Percentiles rank a stretch among this genome's conserved stretches.
Evolutionary conservation across 345 rosid species (phyloP).

Genomic region (Populus tremula): DNA sequence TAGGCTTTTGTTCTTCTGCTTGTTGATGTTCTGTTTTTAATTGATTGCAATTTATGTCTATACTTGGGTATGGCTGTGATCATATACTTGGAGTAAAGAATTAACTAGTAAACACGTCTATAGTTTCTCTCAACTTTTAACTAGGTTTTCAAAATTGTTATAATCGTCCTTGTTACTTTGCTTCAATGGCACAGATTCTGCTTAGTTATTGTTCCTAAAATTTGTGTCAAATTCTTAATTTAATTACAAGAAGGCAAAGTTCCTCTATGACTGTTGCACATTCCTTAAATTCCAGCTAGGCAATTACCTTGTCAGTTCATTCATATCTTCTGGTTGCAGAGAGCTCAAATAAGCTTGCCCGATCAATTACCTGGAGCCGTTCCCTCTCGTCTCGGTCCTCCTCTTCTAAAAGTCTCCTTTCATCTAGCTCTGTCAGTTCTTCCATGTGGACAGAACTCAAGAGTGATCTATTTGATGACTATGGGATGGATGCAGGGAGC

Average conservation of each 20-base stretch:
- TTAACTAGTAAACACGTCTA: background rate
- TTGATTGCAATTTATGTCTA: background rate
- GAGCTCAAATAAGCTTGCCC: slow-evolving; percentile 33
- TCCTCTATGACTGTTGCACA: background rate
- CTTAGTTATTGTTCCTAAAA: background rate
- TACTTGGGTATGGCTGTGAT: background rate
- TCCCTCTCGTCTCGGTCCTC: slow-evolving; percentile 31
- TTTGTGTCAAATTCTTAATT: background rate
- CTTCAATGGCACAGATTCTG: no score
- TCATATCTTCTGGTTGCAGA: slow-evolving; percentile 27
- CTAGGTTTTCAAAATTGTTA: no score
- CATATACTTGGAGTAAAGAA: background rate
- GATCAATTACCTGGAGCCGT: slow-evolving; percentile 30
- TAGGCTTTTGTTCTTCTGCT: background rate
- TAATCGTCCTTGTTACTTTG: no score
- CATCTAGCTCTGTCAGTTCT: slow-evolving; percentile 33
- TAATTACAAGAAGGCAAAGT: background rate
- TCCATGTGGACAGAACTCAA: slow-evolving; percentile 32
- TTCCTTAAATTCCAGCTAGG: background rate
- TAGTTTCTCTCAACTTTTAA: background rate
- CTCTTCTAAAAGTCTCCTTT: slow-evolving; percentile 30
- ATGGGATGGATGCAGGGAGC: slow-evolving; percentile 39
- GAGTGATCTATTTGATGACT: slow-evolving; percentile 29
- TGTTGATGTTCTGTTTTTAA: background rate
- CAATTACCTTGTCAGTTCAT: background rate